Evolutionary conservation across 805 yeast species (phyloP), one percentile per base, ranked within the genome.

Genomic region (Teunomyces stri): DNA sequence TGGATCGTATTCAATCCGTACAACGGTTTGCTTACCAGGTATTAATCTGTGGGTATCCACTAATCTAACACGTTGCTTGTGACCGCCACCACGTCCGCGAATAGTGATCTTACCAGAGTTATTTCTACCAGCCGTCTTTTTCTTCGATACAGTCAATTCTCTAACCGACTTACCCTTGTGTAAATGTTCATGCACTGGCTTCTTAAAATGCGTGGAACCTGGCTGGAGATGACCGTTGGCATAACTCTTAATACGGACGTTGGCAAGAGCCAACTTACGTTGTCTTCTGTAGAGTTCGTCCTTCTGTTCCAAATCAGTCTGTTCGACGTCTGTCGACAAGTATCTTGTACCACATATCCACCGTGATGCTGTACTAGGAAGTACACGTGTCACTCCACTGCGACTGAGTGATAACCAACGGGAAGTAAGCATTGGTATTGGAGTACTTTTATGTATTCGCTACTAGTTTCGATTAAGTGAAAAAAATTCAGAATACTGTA

Each of bases 71-170:
- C 99, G 82, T 61, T 92, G 84, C 66, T 87, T 88, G 65, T 87
- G 94, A 30, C 98, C 98, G 59, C 99, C 99, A 65, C 98, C 99
- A 66, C 95, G 82, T 66, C 94, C 97, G 64, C 99, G 82, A 41
- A 89, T 86, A 4, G 96, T 89, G 59, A 94, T 89, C 56, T 80
- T 79, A 55, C 99, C 99, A 3, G 86, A 74, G 67, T 86, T 76
- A 66, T 92, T 91, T 72, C 99, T 84, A 54, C 99, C 99, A 45
- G 96, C 86, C 42, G 83, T 81, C 47, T 81, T 79, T 60, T 83
- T 80, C 60, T 80, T 81, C 13, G 90, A 80, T 29, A 77, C 78
- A 0, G 99, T 92, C 61, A 94, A 76, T 39, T 83, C 82, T 62
- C 76, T 76, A 48, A 86, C 70, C 1, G 98, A 97, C 46, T 84